Conservation (phyloP, 805 yeast species). For the Ogataea angusta region DNA sequence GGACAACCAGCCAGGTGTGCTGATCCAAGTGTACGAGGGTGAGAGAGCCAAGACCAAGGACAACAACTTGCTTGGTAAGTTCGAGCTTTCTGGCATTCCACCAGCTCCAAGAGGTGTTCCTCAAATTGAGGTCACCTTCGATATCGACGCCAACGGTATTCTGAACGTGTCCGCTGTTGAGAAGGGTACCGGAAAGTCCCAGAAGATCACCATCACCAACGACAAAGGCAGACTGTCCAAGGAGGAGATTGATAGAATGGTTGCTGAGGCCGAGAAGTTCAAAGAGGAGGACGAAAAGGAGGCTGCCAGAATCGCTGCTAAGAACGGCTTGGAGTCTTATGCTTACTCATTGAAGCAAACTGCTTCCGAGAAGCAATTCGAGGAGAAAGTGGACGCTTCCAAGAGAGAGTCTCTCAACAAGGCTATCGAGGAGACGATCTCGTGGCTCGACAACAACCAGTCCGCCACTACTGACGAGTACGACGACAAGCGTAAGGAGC, state of each 20-base stretch:
- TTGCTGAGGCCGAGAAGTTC: conserved; percentile 60
- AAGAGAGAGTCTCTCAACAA: conserved; percentile 58
- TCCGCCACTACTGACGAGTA: conserved; percentile 91
- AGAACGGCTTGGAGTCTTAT: conserved; percentile 55
- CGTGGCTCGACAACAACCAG: conserved; percentile 92
- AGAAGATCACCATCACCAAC: conserved; percentile 47
- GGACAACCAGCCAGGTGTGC: conserved; percentile 82
- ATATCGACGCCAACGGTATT: conserved; percentile 78
- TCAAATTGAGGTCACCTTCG: conserved; percentile 73
- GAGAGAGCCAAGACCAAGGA: conserved; percentile 76
- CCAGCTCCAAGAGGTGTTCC: conserved; percentile 78
- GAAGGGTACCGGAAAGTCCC: conserved; percentile 50
- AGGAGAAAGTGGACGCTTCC: conserved; percentile 38
- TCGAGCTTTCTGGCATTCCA: conserved; percentile 69
- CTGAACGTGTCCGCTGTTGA: conserved; percentile 58
- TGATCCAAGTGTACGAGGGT: conserved; percentile 76
- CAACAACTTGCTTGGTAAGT: conserved; percentile 73
- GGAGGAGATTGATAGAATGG: conserved; percentile 63
- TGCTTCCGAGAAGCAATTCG: conserved; percentile 37
- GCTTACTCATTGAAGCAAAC: conserved; percentile 53
- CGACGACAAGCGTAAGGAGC: conserved; percentile 92
- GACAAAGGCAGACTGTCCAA: conserved; percentile 56
- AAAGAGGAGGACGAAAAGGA: conserved; percentile 62
- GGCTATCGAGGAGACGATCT: conserved; percentile 73
- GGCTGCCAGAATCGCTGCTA: conserved; percentile 52